A percentile compares a stretch with the other conserved stretches of the same genome.
These are phyloP conservation scores for Kandelia obovata DNA, from an alignment of 345 rosid species.

Conservation along the genomic window DNA sequence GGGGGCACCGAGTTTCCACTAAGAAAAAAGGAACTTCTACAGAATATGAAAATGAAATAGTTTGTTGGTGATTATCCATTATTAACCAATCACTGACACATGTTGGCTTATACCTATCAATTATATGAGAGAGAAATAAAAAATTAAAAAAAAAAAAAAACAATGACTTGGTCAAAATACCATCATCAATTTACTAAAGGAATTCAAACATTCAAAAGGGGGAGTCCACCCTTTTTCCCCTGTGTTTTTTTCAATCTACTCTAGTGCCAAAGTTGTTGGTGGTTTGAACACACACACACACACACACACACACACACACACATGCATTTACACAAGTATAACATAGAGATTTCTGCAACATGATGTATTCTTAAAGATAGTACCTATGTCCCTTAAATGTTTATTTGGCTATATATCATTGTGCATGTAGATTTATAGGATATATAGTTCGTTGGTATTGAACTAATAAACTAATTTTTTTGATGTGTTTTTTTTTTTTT, in stretches of 20 bases:
- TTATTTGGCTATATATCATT: too few species aligned
- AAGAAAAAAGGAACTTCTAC: neutral
- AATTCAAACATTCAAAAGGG: slow-evolving; percentile 2
- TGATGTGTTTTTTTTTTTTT: too few species aligned
- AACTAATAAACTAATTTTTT: too few species aligned
- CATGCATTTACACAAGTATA: too few species aligned
- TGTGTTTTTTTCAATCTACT: neutral
- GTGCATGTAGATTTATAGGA: too few species aligned
- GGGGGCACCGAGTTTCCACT: slow-evolving; percentile 19
- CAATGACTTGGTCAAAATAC: slow-evolving; percentile 13
- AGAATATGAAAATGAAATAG: neutral
- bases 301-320: too few species aligned
- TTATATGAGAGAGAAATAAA: neutral
- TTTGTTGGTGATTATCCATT: slow-evolving; percentile 1
- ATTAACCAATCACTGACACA: slow-evolving; percentile 8
- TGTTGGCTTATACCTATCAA: neutral
- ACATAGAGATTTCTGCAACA: too few species aligned
- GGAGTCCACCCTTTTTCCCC: slow-evolving; percentile 1
- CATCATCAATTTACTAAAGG: neutral
- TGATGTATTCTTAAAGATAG: too few species aligned
- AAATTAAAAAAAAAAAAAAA: neutral
- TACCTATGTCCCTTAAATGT: too few species aligned
- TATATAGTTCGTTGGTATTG: too few species aligned
- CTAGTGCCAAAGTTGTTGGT: neutral
- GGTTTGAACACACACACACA: neutral